Conservation (phyloP, 495 filamentous ascomycete genomes). For the Daldinia caldariorum region DNA sequence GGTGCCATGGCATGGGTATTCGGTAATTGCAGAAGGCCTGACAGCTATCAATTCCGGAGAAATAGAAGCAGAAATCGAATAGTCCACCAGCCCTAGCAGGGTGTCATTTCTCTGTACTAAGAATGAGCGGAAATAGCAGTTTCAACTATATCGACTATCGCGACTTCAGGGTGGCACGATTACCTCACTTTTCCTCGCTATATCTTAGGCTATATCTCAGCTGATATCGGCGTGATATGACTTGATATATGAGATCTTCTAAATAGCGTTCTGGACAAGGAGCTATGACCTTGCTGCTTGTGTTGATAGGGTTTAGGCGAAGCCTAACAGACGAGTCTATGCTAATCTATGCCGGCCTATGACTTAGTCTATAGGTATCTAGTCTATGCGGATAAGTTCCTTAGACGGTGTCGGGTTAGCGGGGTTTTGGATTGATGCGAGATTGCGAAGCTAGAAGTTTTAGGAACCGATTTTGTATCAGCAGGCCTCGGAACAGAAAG, state of each 20-base stretch:
- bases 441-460: not conserved
- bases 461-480: not conserved
- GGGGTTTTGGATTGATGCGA: slow-evolving; percentile 23
- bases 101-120: slow-evolving; percentile 18
- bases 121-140: no score
- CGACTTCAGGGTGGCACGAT: slow-evolving; percentile 16
- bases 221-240: slow-evolving; percentile 32
- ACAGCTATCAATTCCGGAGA: slow-evolving; percentile 39
- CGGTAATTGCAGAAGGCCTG: slow-evolving; percentile 14
- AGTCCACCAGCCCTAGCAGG: slow-evolving; percentile 21
- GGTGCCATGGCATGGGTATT: slow-evolving; percentile 34
- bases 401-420: slow-evolving; percentile 36
- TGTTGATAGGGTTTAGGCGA: slow-evolving; percentile 14
- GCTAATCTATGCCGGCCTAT: slow-evolving; percentile 14
- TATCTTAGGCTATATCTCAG: slow-evolving; percentile 37
- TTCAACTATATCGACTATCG: slow-evolving; percentile 6
- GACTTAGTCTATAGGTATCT: not conserved
- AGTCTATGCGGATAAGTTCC: slow-evolving; percentile 29
- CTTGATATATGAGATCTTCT: slow-evolving; percentile 14
- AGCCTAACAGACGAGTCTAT: slow-evolving; percentile 10
- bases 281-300: slow-evolving; percentile 36
- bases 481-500: not conserved
- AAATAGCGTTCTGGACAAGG: slow-evolving; percentile 24
- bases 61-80: slow-evolving; percentile 37
- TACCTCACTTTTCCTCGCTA: slow-evolving; percentile 33